Conservation (phyloP, 2,329 filamentous ascomycete genomes). For the Emmonsiellopsis sp. region DNA sequence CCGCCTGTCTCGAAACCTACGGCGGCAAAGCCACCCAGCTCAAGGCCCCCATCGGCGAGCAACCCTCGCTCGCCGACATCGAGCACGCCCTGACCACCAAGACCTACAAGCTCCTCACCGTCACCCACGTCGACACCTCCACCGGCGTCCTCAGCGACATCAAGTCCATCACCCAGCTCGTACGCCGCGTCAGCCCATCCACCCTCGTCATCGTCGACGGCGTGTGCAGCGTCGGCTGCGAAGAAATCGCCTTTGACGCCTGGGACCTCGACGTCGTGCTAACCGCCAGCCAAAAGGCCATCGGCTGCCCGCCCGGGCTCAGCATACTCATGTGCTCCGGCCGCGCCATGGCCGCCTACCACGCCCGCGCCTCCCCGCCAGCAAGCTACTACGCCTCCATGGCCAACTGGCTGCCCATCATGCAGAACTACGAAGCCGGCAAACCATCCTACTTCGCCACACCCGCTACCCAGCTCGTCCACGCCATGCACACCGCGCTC, state of each 20-base stretch:
- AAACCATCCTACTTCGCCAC: slow-evolving; percentile 98
- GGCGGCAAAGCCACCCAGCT: slow-evolving; percentile 84
- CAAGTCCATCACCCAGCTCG: slow-evolving; percentile 69
- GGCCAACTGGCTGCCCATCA: slow-evolving; percentile 96
- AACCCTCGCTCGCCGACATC: slow-evolving; percentile 77
- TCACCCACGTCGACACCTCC: slow-evolving; percentile 95
- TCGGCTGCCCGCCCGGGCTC: slow-evolving; percentile 87
- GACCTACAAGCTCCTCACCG: slow-evolving; percentile 86
- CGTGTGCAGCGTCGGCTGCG: slow-evolving; percentile 91
- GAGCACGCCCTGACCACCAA: slow-evolving; percentile 83
- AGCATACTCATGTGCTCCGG: slow-evolving; percentile 92
- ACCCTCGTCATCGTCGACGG: slow-evolving; percentile 90
- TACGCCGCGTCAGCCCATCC: slow-evolving; percentile 78
- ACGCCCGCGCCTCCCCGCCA: slow-evolving; percentile 70
- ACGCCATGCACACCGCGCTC: slow-evolving; percentile 81
- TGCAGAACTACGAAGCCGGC: slow-evolving; percentile 97
- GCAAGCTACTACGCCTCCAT: slow-evolving; percentile 90
- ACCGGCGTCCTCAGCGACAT: slow-evolving; percentile 92
- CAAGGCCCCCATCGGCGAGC: slow-evolving; percentile 77
- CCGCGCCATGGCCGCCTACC: slow-evolving; percentile 70
- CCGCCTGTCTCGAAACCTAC: slow-evolving; percentile 84
- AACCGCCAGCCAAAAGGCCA: slow-evolving; percentile 93
- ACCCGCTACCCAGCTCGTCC: slow-evolving; percentile 85
- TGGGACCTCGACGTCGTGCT: slow-evolving; percentile 90
- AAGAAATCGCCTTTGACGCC: slow-evolving; percentile 92